Percentiles rank a stretch among this genome's conserved stretches.
These are phyloP conservation scores for Neurospora discreta DNA, from an alignment of 495 filamentous ascomycete species.

Conservation along the genomic window DNA sequence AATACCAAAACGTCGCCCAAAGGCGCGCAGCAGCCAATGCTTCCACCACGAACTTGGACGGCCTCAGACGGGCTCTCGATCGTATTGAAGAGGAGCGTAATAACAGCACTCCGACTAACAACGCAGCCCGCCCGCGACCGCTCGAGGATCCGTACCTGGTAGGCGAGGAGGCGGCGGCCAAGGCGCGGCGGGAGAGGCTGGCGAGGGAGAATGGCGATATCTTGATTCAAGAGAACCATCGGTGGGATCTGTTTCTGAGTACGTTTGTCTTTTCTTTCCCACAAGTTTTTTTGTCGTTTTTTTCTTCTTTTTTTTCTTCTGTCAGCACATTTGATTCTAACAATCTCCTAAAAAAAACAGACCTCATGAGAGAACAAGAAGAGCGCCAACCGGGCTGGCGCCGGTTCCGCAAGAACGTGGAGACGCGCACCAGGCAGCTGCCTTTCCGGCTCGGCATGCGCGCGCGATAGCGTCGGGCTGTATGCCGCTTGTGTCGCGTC, in stretches of 20 bases:
- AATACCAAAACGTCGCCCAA: conserved; percentile 38
- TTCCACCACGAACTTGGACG: conserved; percentile 8
- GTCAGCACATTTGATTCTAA: neutral
- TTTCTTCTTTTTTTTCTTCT: too few species aligned
- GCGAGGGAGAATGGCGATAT: conserved; percentile 35
- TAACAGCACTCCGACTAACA: neutral
- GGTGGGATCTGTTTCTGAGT: conserved; percentile 41
- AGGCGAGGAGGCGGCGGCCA: conserved; percentile 38
- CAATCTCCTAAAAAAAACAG: conserved; percentile 8
- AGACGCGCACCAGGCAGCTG: conserved; percentile 17
- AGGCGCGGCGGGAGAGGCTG: conserved; percentile 32
- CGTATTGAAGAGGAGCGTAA: conserved; percentile 25
- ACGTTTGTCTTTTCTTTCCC: conserved; percentile 10
- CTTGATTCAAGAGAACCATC: conserved; percentile 32
- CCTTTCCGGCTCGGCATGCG: conserved; percentile 24
- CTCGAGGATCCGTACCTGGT: conserved; percentile 43
- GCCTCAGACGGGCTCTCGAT: conserved; percentile 17
- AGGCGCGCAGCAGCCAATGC: conserved; percentile 30
- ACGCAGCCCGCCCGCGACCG: conserved; percentile 18
- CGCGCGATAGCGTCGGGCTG: neutral
- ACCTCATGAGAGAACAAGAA: conserved; percentile 37
- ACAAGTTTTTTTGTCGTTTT: neutral
- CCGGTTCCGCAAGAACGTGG: conserved; percentile 27
- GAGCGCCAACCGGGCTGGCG: conserved; percentile 37
- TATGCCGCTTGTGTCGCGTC: neutral